Percentiles rank a stretch among this genome's conserved stretches.
These are phyloP conservation scores for Trichophyton equinum DNA, from an alignment of 2,329 filamentous ascomycete genomes.

Conservation along the genomic window DNA sequence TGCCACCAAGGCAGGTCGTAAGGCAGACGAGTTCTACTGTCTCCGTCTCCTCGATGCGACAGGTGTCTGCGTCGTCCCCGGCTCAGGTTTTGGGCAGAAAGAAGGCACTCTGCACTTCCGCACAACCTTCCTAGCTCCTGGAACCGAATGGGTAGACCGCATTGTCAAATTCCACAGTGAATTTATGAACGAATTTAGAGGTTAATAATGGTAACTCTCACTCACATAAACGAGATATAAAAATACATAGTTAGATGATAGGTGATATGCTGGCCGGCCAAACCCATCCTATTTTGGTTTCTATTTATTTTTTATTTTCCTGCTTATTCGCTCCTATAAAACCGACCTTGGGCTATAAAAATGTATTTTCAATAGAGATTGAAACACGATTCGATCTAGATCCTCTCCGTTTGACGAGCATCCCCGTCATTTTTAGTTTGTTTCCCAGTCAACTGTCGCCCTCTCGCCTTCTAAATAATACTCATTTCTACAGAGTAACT, in stretches of 20 bases:
- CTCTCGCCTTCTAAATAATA: not conserved
- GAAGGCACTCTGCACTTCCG: conserved; percentile 85
- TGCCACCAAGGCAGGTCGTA: conserved; percentile 59
- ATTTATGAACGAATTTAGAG: conserved; percentile 70
- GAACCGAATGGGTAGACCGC: conserved; percentile 82
- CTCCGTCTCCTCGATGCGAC: conserved; percentile 82
- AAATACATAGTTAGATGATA: not conserved
- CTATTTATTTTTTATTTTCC: not conserved
- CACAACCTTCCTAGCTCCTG: conserved; percentile 91
- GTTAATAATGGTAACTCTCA: not conserved
- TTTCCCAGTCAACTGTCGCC: not conserved
- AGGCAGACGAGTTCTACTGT: conserved; percentile 88
- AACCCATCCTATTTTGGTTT: no score
- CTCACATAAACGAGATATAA: not conserved
- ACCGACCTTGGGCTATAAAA: not conserved
- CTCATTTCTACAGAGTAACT: not conserved
- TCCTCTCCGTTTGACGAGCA: not conserved
- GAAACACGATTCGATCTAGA: not conserved
- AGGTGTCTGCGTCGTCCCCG: conserved; percentile 86
- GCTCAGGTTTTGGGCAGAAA: conserved; percentile 87
- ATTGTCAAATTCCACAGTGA: conserved; percentile 83
- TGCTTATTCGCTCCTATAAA: not conserved
- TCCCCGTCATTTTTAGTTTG: not conserved
- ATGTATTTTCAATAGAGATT: not conserved
- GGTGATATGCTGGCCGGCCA: not conserved